Conservation (phyloP, 2,329 filamentous ascomycete genomes). For the Hymenoscyphus fructigenus region DNA sequence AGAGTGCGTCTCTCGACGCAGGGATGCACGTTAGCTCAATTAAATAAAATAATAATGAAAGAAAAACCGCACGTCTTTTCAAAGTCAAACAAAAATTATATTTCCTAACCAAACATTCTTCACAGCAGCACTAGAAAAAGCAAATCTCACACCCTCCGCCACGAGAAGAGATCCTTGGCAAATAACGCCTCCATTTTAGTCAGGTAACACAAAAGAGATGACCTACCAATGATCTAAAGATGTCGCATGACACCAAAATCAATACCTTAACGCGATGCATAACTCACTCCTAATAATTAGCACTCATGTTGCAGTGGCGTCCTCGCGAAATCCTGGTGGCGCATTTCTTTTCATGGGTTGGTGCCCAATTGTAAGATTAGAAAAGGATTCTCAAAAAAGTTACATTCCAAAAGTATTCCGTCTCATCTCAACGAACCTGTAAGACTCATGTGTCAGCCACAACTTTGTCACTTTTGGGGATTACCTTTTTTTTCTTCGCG, state of each 20-base stretch:
- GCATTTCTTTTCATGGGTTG: not conserved
- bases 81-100: not conserved
- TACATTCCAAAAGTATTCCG: not conserved
- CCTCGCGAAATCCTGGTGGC: not conserved
- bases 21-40: too few relatives aligned
- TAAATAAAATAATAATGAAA: too few relatives aligned
- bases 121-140: not conserved
- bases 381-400: not conserved
- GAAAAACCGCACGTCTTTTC: too few relatives aligned
- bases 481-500: not conserved
- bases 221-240: not conserved
- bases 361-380: not conserved
- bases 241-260: not conserved
- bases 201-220: conserved; percentile 2
- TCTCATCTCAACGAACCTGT: not conserved
- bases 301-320: not conserved
- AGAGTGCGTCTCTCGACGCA: too few relatives aligned
- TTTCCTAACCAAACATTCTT: not conserved
- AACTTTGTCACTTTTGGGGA: not conserved
- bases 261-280: not conserved
- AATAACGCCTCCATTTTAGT: not conserved
- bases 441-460: conserved; percentile 4
- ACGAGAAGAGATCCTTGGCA: not conserved
- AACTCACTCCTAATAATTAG: not conserved
- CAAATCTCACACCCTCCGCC: not conserved